These are phyloP conservation scores for Durusdinium trenchii DNA, from an alignment of 73 alveolate genomes.

Conservation along the genomic window DNA sequence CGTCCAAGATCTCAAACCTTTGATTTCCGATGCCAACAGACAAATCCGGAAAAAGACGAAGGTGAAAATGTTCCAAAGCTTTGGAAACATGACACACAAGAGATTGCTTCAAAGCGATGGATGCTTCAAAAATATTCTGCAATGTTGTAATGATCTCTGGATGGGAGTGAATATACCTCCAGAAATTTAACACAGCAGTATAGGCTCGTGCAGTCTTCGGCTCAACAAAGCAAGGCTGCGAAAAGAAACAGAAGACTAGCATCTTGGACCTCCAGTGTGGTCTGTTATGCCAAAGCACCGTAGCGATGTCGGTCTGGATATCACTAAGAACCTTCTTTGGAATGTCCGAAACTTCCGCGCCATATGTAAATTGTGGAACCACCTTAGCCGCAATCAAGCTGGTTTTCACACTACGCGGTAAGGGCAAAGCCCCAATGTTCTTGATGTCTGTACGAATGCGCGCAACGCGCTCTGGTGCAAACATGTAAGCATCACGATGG, in stretches of 20 bases:
- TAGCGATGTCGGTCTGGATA: not conserved
- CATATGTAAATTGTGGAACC: not conserved
- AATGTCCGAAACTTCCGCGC: not conserved
- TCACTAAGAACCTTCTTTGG: not conserved
- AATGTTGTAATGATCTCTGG: too few species aligned
- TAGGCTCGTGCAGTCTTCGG: not conserved
- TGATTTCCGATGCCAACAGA: too few species aligned
- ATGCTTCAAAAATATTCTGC: too few species aligned
- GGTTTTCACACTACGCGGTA: not conserved
- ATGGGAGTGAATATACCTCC: too few species aligned
- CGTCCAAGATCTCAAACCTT: too few species aligned
- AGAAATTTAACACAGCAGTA: not conserved
- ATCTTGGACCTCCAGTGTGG: not conserved
- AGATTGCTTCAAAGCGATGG: too few species aligned
- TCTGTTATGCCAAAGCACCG: not conserved
- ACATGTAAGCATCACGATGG: not conserved
- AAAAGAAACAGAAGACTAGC: not conserved
- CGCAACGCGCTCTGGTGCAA: not conserved
- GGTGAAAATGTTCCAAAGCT: too few species aligned
- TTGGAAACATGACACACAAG: too few species aligned
- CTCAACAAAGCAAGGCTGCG: not conserved
- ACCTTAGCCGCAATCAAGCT: not conserved
- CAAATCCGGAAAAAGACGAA: too few species aligned
- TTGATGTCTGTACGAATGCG: not conserved
- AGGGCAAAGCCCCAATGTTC: not conserved